Evolutionary conservation across 2,329 filamentous ascomycete species (phyloP), one percentile per base, ranked within the genome.

Genomic region (Fusarium dimerum): DNA sequence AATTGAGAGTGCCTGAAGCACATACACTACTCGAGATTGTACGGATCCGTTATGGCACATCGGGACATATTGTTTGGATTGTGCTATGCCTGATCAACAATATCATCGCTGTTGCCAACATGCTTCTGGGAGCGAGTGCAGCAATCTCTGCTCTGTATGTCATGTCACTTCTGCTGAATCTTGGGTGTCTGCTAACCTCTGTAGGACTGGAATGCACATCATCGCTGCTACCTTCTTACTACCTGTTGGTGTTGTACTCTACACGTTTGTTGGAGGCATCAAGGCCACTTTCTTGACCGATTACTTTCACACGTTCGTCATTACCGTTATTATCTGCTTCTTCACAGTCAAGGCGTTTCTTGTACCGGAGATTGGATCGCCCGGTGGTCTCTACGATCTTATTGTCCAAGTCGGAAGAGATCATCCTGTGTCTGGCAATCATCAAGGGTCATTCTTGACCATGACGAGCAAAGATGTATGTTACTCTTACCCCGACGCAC

Each of bases 21-120:
- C 79, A 83, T 52, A 83, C 80, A 0, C 70, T 80, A 0, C 66
- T 83, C 0, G 79, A 83, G 48, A 76, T 83, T 36, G 76, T 82
- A 2, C 70, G 78, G 2, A 78, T 82, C 26, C 72, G 78, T 46
- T 80, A 81, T 45, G 78, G 77, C 56, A 67, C 68, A 1, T 48
- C 69, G 0, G 79, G 77, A 0, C 80, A 82, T 56, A 66, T 78
- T 15, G 77, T 82, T 0, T 82, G 75, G 66, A 82, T 82, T 55
- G 70, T 74, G 0, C 68, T 82, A 0, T 80, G 78, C 48, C 62
- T 82, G 9, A 71, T 82, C 32, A 82, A 82, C 64, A 82, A 82
- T 55, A 75, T 82, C 38, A 75, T 83, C 38, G 78, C 76, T 0
- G 73, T 77, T 29, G 75, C 78, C 3, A 81, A 80, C 56, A 81